Evolutionary conservation across 768 basidiomycete genomes (phyloP).

Genomic region (Boletus edulis): DNA sequence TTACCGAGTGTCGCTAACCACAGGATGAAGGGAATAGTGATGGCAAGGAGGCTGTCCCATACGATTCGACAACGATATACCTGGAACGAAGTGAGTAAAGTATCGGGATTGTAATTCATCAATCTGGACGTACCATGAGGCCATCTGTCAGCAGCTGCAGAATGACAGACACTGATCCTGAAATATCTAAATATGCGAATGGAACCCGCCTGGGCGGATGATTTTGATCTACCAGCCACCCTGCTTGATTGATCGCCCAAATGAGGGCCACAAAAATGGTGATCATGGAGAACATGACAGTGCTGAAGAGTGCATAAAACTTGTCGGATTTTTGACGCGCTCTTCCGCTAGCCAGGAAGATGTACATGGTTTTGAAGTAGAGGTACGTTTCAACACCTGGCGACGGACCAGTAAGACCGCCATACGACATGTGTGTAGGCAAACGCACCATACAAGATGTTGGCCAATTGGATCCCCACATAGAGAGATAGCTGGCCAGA

Average conservation of each 20-base stretch:
- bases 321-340: background rate
- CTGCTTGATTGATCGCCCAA: conserved; percentile 14
- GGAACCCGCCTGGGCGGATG: conserved; percentile 13
- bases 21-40: conserved; percentile 12
- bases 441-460: background rate
- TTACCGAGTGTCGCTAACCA: conserved; percentile 14
- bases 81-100: conserved; percentile 10
- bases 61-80: conserved; percentile 25
- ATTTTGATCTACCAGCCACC: conserved; percentile 29
- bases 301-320: conserved; percentile 19
- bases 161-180: background rate
- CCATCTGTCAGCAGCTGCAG: conserved; percentile 33
- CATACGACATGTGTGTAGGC: background rate
- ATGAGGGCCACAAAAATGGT: background rate
- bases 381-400: conserved; percentile 14
- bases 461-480: background rate
- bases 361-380: conserved; percentile 17
- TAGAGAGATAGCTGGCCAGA: background rate
- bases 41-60: conserved; percentile 20
- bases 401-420: background rate
- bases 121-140: conserved; percentile 14
- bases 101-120: no score
- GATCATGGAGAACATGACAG: background rate
- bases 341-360: background rate
- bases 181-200: no score